These are phyloP conservation scores for Chlorophyllum brunneum DNA, from an alignment of 768 basidiomycete species.

Conservation along the genomic window DNA sequence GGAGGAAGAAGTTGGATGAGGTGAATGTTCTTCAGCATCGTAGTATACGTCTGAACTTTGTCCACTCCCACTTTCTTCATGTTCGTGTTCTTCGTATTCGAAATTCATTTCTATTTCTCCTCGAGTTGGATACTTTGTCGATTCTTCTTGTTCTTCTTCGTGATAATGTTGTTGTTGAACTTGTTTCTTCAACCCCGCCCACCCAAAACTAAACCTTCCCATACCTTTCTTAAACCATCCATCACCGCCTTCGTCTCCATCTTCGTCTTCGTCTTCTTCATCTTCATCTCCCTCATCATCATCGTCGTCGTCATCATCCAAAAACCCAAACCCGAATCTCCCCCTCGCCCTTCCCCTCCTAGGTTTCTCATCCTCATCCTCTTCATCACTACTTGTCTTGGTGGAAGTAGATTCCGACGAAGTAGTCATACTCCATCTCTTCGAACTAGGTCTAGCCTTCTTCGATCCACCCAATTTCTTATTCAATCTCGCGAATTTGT, in stretches of 20 bases:
- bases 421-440: background rate
- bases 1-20: too few species aligned
- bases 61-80: slow-evolving; percentile 12
- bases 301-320: slow-evolving; percentile 16
- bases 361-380: slow-evolving; percentile 21
- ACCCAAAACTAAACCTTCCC: slow-evolving; percentile 21
- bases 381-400: slow-evolving; percentile 18
- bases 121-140: slow-evolving; percentile 37
- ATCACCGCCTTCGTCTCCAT: slow-evolving; percentile 21
- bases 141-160: slow-evolving; percentile 20
- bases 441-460: slow-evolving; percentile 8
- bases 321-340: slow-evolving; percentile 2
- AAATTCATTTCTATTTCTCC: slow-evolving; percentile 34
- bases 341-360: slow-evolving; percentile 16
- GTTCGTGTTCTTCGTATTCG: slow-evolving; percentile 14
- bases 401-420: background rate
- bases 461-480: slow-evolving; percentile 13
- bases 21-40: slow-evolving; percentile 23
- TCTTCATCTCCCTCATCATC: background rate
- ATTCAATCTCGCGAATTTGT: slow-evolving; percentile 32
- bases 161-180: slow-evolving; percentile 6
- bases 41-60: slow-evolving; percentile 21
- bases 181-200: slow-evolving; percentile 9
- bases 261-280: slow-evolving; percentile 6
- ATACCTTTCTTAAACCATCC: slow-evolving; percentile 26